Evolutionary conservation across 2,329 filamentous ascomycete genomes (phyloP).

Genomic region (Biscogniauxia marginata): DNA sequence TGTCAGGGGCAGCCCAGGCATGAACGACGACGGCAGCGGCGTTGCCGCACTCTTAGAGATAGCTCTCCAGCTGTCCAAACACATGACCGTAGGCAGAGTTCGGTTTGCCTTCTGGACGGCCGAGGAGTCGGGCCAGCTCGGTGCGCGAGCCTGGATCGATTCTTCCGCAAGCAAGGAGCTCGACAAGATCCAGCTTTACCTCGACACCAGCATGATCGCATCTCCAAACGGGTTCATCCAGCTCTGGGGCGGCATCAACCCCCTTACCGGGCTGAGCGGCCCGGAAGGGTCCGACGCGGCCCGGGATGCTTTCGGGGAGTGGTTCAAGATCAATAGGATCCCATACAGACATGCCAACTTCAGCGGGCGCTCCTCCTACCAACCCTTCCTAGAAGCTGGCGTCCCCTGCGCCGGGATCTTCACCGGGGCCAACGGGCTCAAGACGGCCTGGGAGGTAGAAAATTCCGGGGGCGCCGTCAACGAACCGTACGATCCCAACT

Average conservation of each 20-base stretch:
- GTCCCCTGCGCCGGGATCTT: constrained; percentile 15
- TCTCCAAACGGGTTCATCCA: constrained; percentile 16
- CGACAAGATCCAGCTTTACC: constrained; percentile 11
- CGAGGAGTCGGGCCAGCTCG: constrained; percentile 11
- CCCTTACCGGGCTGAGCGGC: too few species aligned
- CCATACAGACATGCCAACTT: constrained; percentile 2
- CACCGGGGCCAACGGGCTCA: constrained; percentile 15
- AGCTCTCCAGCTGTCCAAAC: constrained; percentile 10
- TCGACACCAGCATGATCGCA: constrained; percentile 17
- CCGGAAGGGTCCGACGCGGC: neutral
- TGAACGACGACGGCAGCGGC: constrained; percentile 19
- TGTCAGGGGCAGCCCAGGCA: constrained; percentile 8
- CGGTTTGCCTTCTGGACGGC: constrained; percentile 21
- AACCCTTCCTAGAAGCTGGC: constrained; percentile 5
- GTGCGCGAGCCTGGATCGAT: constrained; percentile 9
- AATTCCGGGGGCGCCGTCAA: constrained; percentile 7
- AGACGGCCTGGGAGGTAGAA: constrained; percentile 7
- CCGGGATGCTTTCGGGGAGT: neutral
- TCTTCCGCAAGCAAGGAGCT: constrained; percentile 5
- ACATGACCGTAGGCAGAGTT: constrained; percentile 10
- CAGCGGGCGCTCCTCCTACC: constrained; percentile 16
- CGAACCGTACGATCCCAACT: neutral
- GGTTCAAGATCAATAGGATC: constrained; percentile 6
- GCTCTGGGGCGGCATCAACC: constrained; percentile 5
- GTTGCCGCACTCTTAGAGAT: constrained; percentile 16